phyloP scores from a whole-genome alignment of 306 rosid species.

The Begonia masoniana region DNA sequence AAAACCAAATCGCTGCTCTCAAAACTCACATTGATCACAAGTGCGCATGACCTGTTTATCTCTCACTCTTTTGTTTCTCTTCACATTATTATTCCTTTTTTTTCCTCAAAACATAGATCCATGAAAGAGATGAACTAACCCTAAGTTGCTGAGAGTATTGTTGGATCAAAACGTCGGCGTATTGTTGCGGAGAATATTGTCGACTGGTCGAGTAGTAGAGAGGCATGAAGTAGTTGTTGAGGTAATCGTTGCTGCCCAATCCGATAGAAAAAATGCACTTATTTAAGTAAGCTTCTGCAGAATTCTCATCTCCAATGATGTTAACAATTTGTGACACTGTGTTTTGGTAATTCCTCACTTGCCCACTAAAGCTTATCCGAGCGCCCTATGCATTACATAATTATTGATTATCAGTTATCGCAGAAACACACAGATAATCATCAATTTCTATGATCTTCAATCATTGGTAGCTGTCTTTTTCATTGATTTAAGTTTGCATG shows the following conservation, averaged over 20 bases:
- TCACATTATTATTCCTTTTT: too few relatives aligned
- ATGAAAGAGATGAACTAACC: constrained; percentile 22
- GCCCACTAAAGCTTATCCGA: constrained; percentile 71
- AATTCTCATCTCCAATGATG: constrained; percentile 36
- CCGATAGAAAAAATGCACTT: constrained; percentile 79
- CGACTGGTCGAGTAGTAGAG: constrained; percentile 34
- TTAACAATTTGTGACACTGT: constrained; percentile 52
- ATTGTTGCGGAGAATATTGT: constrained; percentile 52
- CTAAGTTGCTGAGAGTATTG: constrained; percentile 46
- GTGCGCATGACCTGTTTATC: too few relatives aligned
- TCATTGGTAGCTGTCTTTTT: too few relatives aligned
- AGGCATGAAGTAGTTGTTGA: constrained; percentile 95
- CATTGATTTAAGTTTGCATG: too few relatives aligned
- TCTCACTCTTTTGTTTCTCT: too few relatives aligned
- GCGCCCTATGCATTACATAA: constrained; percentile 35
- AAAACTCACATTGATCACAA: too few relatives aligned
- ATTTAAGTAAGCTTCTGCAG: constrained; percentile 45
- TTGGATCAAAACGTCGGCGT: constrained; percentile 53
- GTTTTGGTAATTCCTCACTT: constrained; percentile 65
- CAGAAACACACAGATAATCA: too few relatives aligned
- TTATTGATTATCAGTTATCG: too few relatives aligned
- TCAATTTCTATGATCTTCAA: too few relatives aligned
- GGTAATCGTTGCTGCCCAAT: constrained; percentile 91
- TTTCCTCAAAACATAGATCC: neutral
- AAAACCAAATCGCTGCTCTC: too few relatives aligned